Evolutionary conservation across 805 yeast species (phyloP), one percentile per base, ranked within the genome.

Genomic region (Cyberlindnera lachancei): DNA sequence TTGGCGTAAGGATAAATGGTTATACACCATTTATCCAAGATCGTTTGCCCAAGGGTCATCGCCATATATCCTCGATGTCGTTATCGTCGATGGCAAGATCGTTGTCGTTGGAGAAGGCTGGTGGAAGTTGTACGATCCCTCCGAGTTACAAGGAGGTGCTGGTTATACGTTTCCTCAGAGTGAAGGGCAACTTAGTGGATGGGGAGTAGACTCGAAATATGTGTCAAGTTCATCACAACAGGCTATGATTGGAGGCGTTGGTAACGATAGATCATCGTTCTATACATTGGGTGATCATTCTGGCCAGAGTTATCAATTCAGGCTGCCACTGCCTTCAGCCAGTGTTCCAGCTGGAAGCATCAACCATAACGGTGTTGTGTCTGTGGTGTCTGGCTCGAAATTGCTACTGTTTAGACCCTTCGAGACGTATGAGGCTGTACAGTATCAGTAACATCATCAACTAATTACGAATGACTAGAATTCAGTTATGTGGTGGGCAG

Each of bases 41-140:
- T 36, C 55, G 10, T 42, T 44, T 27, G 42, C 42, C 4, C 23
- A 27, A 2, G 45, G 40, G 20, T n/a, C 39, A 3, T 16, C 19
- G 9, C 31, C 40, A 7, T 31, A 20, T 20, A 46, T 48, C 7
- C 30, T 29, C 6, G 56, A 50, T 29, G 46, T 56, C 1, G 30
- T 48, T 3, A 23, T 50, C 4, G 25, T 36, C 17, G 42, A 52
- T 15, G 53, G 45, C 3, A 45, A 45, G 23, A 18, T 59, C 1
- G 33, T 53, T 2, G 59, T 56, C 7, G 34, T 56, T 14, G 63
- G 62, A 2, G 42, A 48, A 14, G 63, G 63, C 4, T 54, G 60
- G 59, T 49, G 53, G 50, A 56, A 57, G 31, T 37, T 43, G 15
- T 59, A 53, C 36, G 40, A 46, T 15, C 35, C 48, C 5, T 38